Base-by-base conservation (phyloP, 345 rosid genomes). In the Salix dunnii region DNA sequence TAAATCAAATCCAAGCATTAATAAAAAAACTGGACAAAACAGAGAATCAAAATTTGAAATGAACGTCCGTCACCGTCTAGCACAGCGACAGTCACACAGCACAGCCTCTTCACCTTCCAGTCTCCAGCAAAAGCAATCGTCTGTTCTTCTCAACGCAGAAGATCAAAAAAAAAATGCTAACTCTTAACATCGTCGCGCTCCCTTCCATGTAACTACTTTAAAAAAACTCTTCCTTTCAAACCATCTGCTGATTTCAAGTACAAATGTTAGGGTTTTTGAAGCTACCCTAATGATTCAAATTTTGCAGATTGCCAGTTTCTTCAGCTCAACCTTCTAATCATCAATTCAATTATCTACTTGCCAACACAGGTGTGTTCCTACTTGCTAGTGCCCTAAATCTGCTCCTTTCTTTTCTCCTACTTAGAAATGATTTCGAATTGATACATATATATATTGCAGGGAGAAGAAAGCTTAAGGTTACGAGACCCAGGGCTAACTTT, bases 401-500 rank as follows among this genome's bases (percentile, higher is more conserved):
- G 16, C 53, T 48, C 7, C 0, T 46, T 3, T 1, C 46, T 20
- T 42, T 3, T 1, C 46, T 20, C 5, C 27, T 46, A 16, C 28
- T 76, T 60, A 2, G 21, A 17, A 55, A 67, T 51, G 27, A 66
- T 43, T 13, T 7, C 40, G 51, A 48, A 3, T 17, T 73, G 35
- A 42, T 42, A 42, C 5, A 42, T 42, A 9, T 40, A 38, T 38
- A 40, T 74, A 74, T 86, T 74, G 76, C 94, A 94, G 97, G 80
- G 53, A 89, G 76, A 68, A 87, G 88, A 83, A 88, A 83, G 82
- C 74, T 85, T 67, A 88, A 83, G 87, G 79, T 81, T 84, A 84
- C 85, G 43, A 86, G 80, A 9, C 84, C 90, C 81, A 88, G 83
- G 77, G 86, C 90, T n/a, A 84, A 83, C 70, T 90, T 94, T 83